Evolutionary conservation across 2,329 filamentous ascomycete species (phyloP).

Genomic region (Cladosporium sp.): DNA sequence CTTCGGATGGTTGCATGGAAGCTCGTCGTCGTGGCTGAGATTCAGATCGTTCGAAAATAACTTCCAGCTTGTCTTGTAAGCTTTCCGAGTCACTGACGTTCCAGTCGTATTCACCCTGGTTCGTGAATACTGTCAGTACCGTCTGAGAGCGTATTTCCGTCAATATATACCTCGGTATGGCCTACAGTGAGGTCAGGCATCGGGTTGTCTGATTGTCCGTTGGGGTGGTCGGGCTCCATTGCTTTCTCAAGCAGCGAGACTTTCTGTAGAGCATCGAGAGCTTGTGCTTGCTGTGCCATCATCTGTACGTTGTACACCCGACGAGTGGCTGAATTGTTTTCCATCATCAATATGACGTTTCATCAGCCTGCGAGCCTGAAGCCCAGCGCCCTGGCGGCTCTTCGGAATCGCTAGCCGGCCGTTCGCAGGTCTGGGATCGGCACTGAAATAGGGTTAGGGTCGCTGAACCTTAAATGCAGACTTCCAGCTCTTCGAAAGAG

Average conservation of each 20-base stretch:
- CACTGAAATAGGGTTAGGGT: background rate
- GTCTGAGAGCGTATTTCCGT: background rate
- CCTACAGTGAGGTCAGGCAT: background rate
- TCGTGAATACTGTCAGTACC: background rate
- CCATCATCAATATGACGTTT: conserved; percentile 11
- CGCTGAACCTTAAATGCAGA: background rate
- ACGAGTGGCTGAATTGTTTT: background rate
- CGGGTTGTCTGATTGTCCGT: background rate
- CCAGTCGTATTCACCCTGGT: conserved; percentile 5
- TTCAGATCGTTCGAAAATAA: conserved; percentile 56
- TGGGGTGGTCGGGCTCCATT: background rate
- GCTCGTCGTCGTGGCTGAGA: conserved; percentile 58
- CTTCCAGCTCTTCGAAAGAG: background rate
- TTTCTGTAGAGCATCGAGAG: background rate
- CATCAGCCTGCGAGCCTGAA: background rate
- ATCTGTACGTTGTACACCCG: background rate
- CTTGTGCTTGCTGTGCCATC: background rate
- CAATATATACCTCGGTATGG: conserved; percentile 18
- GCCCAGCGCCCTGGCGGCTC: background rate
- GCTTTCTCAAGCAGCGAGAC: background rate
- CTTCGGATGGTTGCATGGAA: conserved; percentile 44
- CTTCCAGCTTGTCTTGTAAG: conserved; percentile 44
- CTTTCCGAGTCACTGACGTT: conserved; percentile 32
- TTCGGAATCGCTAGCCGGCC: background rate
- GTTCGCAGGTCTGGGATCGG: background rate